These are phyloP conservation scores for Exophiala bonariae DNA, from an alignment of 2,329 filamentous ascomycete genomes.

Conservation along the genomic window DNA sequence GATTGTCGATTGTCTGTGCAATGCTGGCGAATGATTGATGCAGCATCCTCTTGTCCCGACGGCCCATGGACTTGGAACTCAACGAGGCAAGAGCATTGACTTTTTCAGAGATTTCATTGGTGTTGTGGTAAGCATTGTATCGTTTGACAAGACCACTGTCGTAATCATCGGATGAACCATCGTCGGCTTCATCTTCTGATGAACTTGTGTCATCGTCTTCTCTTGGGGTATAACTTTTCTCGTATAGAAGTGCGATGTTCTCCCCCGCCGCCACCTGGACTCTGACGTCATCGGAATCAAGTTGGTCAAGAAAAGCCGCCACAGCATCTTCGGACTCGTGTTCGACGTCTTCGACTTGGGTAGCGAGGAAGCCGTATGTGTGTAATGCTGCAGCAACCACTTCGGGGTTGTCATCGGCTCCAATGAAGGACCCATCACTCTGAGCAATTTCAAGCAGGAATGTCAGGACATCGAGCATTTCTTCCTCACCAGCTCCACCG, in stretches of 20 bases:
- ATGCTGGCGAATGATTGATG: constrained; percentile 68
- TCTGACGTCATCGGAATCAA: constrained; percentile 69
- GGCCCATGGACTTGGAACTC: constrained; percentile 63
- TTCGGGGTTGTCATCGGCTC: constrained; percentile 67
- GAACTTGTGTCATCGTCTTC: constrained; percentile 56
- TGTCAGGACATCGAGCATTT: constrained; percentile 70
- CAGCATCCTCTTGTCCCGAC: constrained; percentile 66
- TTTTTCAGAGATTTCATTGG: constrained; percentile 59
- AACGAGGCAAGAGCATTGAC: constrained; percentile 61
- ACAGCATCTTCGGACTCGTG: constrained; percentile 70
- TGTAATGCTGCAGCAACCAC: constrained; percentile 74
- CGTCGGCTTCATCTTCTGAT: constrained; percentile 47
- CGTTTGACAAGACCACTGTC: constrained; percentile 54
- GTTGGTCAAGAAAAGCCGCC: constrained; percentile 81
- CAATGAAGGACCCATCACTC: constrained; percentile 72
- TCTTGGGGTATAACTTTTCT: constrained; percentile 64
- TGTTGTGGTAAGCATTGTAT: constrained; percentile 67
- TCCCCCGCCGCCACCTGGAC: constrained; percentile 77
- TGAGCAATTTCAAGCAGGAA: constrained; percentile 76
- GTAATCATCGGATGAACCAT: constrained; percentile 43
- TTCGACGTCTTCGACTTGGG: constrained; percentile 72
- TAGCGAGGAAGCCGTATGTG: constrained; percentile 78
- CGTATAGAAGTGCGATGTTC: constrained; percentile 80
- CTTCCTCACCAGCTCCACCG: constrained; percentile 69
- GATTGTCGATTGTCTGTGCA: constrained; percentile 65